These are phyloP conservation scores for Pichia gijzeniarum DNA, from an alignment of 805 yeast genomes.

Conservation along the genomic window DNA sequence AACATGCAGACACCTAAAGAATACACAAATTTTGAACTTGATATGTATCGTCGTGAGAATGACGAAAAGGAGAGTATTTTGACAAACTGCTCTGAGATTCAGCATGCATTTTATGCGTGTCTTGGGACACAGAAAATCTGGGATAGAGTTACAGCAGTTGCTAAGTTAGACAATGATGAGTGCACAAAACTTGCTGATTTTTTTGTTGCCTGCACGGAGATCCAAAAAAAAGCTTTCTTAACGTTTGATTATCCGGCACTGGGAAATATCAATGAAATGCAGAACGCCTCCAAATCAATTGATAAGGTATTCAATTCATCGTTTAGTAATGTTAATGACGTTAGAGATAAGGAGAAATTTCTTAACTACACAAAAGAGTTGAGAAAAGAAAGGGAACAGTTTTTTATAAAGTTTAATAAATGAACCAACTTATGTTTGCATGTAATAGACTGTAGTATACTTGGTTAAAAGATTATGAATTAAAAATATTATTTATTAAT, in stretches of 20 bases:
- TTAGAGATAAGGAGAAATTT: constrained; percentile 21
- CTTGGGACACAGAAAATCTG: constrained; percentile 17
- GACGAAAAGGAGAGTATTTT: constrained; percentile 25
- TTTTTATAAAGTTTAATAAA: constrained; percentile 23
- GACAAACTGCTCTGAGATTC: constrained; percentile 32
- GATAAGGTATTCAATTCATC: constrained; percentile 26
- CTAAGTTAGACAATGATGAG: constrained; percentile 18
- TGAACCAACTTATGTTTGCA: constrained; percentile 5
- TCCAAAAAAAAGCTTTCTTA: constrained; percentile 28
- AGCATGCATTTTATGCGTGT: constrained; percentile 25
- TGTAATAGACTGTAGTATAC: too few species aligned
- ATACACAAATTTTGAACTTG: constrained; percentile 17
- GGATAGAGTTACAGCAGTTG: constrained; percentile 14
- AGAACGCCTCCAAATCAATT: constrained; percentile 23
- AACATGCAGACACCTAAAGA: constrained; percentile 8
- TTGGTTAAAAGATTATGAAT: not conserved
- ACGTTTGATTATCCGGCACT: constrained; percentile 29
- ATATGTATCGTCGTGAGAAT: constrained; percentile 25
- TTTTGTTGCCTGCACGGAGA: constrained; percentile 26
- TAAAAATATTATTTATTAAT: not conserved
- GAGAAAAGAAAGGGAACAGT: constrained; percentile 26
- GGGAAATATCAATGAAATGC: constrained; percentile 25
- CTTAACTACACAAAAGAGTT: constrained; percentile 23
- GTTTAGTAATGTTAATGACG: constrained; percentile 24
- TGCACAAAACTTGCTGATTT: constrained; percentile 26